Base-by-base conservation (phyloP, 129 eudicot genomes). In the Oenanthe sinensis region DNA sequence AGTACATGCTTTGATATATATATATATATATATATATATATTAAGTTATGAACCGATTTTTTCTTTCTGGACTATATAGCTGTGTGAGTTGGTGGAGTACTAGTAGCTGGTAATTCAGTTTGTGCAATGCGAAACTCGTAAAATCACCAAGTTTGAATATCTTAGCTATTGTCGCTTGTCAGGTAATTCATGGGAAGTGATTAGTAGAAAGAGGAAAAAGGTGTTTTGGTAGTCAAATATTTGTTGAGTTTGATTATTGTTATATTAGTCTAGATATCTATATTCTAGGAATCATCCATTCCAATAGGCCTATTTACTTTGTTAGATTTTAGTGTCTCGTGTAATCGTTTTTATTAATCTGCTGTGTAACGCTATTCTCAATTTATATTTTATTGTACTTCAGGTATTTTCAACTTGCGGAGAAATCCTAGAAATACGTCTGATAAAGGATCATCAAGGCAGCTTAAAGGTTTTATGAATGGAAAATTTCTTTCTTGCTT, bases 331-430 rank as follows among this genome's bases (percentile, higher is more conserved):
- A 20, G 49, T 8, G 52, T 73, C 54, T 68, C 43, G 22, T 69
- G 33, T 75, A 39, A 47, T 22, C 17, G 39, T 52, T 62, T 24
- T 26, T 72, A 30, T 44, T 58, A 28, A 24, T 72, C 52, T 49
- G 54, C 52, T 42, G 63, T 12, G n/a, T 58, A 78, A 49, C 20
- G 7, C 78, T 28, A 17, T 33, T 71, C 52, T 52, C 71, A 24
- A 19, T 13, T 72, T 43, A 7, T 39, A 24, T 80, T 44, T 28
- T 42, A 58, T 73, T 76, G 39, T 17, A 80, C 76, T 85, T 69
- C 81, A 92, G 97, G 82, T 89, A 74, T 91, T 93, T 73, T 89
- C 95, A 33, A 36, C 84, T 33, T 93, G 97, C 79, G 98, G 98
- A 26, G 91, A 93, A 83, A 89, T 93, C 70, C 40, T 78, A 82